Evolutionary conservation across 176 grass and related monocot genomes (phyloP).

Genomic region (Carex parvula): DNA sequence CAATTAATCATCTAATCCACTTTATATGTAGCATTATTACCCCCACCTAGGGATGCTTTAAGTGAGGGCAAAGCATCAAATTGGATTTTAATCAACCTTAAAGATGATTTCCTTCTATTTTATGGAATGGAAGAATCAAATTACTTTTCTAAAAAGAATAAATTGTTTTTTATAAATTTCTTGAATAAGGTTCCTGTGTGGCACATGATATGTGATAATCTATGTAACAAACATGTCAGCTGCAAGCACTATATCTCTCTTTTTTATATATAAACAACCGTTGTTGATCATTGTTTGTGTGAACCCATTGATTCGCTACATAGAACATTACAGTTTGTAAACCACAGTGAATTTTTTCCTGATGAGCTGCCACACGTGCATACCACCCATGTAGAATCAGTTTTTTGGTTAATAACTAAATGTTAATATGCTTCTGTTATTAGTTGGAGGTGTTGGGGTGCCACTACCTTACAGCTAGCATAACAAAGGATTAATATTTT

Average conservation of each 20-base stretch:
- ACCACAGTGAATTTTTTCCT: neutral
- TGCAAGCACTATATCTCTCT: neutral
- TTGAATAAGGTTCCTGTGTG: neutral
- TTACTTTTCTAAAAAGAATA: neutral
- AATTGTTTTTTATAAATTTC: no score
- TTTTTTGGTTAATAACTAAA: conserved; percentile 14
- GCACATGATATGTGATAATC: neutral
- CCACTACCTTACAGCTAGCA: conserved; percentile 33
- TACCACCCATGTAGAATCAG: conserved; percentile 20
- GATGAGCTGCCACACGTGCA: conserved; percentile 12
- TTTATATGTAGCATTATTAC: conserved; percentile 21
- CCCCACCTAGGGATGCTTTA: conserved; percentile 15
- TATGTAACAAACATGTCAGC: neutral
- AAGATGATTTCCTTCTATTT: neutral
- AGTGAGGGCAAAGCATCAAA: conserved; percentile 20
- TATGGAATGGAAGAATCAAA: neutral
- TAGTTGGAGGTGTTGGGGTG: conserved; percentile 19
- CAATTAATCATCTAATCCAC: conserved; percentile 15
- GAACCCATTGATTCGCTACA: conserved; percentile 4
- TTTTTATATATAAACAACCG: no score
- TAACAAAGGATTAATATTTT: conserved; percentile 8
- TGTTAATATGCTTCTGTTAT: conserved; percentile 19
- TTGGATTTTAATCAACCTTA: neutral
- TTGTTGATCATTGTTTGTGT: neutral
- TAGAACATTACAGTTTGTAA: neutral